Conservation (phyloP, 768 basidiomycete species). For the Kockovaella imperatae region DNA sequence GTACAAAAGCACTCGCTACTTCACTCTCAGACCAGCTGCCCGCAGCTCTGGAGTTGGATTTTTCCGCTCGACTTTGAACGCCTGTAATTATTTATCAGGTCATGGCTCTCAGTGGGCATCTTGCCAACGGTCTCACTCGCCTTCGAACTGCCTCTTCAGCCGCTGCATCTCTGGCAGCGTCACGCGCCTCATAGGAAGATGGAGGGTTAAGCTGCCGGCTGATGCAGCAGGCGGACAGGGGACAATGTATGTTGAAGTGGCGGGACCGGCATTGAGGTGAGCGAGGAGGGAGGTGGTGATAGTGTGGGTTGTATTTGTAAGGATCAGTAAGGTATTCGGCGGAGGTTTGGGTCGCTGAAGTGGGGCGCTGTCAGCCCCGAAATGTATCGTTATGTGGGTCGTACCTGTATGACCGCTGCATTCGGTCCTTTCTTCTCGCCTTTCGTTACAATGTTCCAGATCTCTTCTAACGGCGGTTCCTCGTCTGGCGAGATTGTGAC, state of each 20-base stretch:
- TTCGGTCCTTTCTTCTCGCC: conserved; percentile 81
- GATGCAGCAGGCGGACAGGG: conserved; percentile 47
- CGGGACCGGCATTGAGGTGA: conserved; percentile 52
- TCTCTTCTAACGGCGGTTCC: conserved; percentile 54
- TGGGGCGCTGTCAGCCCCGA: not conserved
- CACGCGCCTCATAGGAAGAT: conserved; percentile 61
- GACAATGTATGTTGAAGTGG: conserved; percentile 52
- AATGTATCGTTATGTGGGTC: conserved; percentile 20
- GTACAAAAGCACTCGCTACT: conserved; percentile 44
- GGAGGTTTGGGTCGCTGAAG: conserved; percentile 69
- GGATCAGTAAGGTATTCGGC: conserved; percentile 71
- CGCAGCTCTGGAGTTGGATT: conserved; percentile 33
- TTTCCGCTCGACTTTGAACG: conserved; percentile 70
- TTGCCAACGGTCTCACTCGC: no score
- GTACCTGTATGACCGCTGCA: conserved; percentile 65
- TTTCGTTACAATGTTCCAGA: conserved; percentile 74
- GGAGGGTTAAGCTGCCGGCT: conserved; percentile 47
- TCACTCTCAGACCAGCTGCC: conserved; percentile 36
- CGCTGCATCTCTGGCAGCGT: conserved; percentile 84
- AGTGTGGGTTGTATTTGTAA: conserved; percentile 68
- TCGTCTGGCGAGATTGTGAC: conserved; percentile 71
- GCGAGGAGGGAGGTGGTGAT: conserved; percentile 67
- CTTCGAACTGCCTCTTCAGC: conserved; percentile 86
- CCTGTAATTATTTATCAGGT: no score
- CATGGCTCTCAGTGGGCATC: no score